These are phyloP conservation scores for Helichrysum umbraculigerum DNA, from an alignment of 129 eudicot genomes.

Conservation along the genomic window DNA sequence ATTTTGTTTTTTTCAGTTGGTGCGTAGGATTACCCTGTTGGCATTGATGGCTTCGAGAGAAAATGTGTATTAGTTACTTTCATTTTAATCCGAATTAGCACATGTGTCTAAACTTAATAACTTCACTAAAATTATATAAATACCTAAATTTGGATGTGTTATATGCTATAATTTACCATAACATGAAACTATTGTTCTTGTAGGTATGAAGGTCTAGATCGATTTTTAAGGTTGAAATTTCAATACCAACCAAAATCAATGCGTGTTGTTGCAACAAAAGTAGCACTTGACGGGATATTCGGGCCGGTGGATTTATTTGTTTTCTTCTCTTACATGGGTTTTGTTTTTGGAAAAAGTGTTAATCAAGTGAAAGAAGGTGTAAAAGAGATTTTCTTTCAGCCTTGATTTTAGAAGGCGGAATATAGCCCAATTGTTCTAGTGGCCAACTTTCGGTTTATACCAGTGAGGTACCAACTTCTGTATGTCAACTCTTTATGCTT, in stretches of 20 bases:
- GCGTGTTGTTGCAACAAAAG: slow-evolving; percentile 77
- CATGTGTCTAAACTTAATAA: not conserved
- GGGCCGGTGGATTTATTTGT: slow-evolving; percentile 86
- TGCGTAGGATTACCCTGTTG: too few relatives aligned
- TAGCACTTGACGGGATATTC: slow-evolving; percentile 76
- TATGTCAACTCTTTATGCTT: slow-evolving; percentile 89
- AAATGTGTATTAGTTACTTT: too few relatives aligned
- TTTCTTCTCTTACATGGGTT: slow-evolving; percentile 94
- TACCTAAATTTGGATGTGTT: not conserved
- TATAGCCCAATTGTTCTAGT: slow-evolving; percentile 90
- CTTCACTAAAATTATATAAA: not conserved
- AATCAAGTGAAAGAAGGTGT: slow-evolving; percentile 77
- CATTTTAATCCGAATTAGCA: too few relatives aligned
- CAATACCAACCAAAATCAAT: slow-evolving; percentile 63
- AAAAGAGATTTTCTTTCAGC: slow-evolving; percentile 87
- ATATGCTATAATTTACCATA: not conserved
- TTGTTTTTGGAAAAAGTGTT: slow-evolving; percentile 60
- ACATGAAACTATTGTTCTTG: slow-evolving; percentile 13
- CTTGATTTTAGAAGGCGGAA: slow-evolving; percentile 64
- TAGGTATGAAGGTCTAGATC: slow-evolving; percentile 91
- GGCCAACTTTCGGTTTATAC: slow-evolving; percentile 75
- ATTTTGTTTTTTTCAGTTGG: too few relatives aligned
- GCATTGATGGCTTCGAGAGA: not conserved
- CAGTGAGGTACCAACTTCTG: slow-evolving; percentile 71
- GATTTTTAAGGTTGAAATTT: slow-evolving; percentile 49